A percentile compares a stretch with the other conserved stretches of the same genome.
Conservation (phyloP, 1,139 yeast genomes). For the Yamadazyma friedrichii region DNA sequence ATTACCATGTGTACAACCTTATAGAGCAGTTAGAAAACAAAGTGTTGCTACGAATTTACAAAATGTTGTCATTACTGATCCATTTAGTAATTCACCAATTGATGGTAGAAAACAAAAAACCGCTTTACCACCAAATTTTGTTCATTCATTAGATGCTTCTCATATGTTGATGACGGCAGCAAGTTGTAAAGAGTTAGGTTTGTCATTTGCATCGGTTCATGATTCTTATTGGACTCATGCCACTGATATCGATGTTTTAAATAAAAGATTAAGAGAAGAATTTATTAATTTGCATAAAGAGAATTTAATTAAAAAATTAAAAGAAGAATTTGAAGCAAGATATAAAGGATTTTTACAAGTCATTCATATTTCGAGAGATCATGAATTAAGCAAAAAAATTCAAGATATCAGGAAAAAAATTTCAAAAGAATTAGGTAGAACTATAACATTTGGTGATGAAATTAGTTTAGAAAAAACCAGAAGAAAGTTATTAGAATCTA, state of each 20-base stretch:
- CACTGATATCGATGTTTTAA: slow-evolving; percentile 73
- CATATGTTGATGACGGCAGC: slow-evolving; percentile 92
- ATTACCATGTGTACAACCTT: slow-evolving; percentile 94
- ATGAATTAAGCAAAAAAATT: slow-evolving; percentile 55
- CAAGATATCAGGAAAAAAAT: slow-evolving; percentile 49
- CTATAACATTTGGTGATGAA: slow-evolving; percentile 70
- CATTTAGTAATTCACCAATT: slow-evolving; percentile 77
- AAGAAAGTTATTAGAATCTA: slow-evolving; percentile 52
- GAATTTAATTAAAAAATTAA: slow-evolving; percentile 67
- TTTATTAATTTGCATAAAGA: slow-evolving; percentile 77
- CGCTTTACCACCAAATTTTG: slow-evolving; percentile 95
- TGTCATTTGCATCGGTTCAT: slow-evolving; percentile 94
- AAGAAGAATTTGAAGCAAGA: slow-evolving; percentile 77
- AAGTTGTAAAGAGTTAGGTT: slow-evolving; percentile 62
- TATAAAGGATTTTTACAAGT: slow-evolving; percentile 71
- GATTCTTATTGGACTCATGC: slow-evolving; percentile 99
- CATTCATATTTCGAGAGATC: slow-evolving; percentile 50
- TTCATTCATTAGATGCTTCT: slow-evolving; percentile 94
- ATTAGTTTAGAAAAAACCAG: slow-evolving; percentile 68
- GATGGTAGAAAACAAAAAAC: slow-evolving; percentile 86
- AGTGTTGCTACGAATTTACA: slow-evolving; percentile 79
- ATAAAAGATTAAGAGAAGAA: slow-evolving; percentile 67
- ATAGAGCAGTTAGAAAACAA: slow-evolving; percentile 64
- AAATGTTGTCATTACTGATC: slow-evolving; percentile 78
- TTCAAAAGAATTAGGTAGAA: slow-evolving; percentile 51